A percentile compares a stretch with the other conserved stretches of the same genome.
phyloP scores from a whole-genome alignment of 2,329 filamentous ascomycete species.

The Fusarium equiseti region DNA sequence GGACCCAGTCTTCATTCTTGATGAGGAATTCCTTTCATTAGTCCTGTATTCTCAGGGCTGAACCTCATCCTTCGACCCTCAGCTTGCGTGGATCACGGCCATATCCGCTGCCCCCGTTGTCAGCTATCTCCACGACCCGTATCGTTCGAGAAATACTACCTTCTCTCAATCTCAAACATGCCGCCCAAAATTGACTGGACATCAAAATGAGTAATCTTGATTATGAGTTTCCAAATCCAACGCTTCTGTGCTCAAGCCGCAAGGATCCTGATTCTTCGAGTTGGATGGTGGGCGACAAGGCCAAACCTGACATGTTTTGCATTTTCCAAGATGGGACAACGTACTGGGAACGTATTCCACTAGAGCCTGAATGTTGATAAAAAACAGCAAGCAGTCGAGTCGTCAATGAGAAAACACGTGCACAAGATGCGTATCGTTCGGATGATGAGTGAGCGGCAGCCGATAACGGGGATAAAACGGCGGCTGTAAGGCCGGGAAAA shows the following conservation, averaged over 20 bases:
- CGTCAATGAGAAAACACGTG: constrained; percentile 13
- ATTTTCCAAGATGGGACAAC: constrained; percentile 25
- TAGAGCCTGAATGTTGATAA: constrained; percentile 8
- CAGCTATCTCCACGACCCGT: constrained; percentile 5
- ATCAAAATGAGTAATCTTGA: background rate
- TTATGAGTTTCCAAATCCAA: background rate
- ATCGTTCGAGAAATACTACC: background rate
- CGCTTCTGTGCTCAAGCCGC: background rate
- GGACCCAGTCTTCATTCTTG: background rate
- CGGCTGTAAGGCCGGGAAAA: constrained; percentile 22
- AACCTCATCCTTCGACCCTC: constrained; percentile 11
- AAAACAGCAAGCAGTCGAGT: constrained; percentile 5
- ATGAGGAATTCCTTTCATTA: constrained; percentile 20
- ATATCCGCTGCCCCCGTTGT: constrained; percentile 16
- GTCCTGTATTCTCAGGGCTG: constrained; percentile 39
- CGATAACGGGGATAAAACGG: constrained; percentile 35
- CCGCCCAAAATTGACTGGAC: background rate
- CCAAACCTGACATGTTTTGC: constrained; percentile 23
- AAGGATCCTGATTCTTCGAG: background rate
- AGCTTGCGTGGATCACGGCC: constrained; percentile 5
- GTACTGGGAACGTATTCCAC: constrained; percentile 19
- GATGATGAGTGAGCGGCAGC: constrained; percentile 28
- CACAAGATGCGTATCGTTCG: constrained; percentile 23
- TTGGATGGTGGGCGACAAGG: background rate
- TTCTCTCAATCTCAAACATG: background rate